Base-by-base conservation (phyloP, 2,329 filamentous ascomycete genomes). In the Pestalotiopsis fici region DNA sequence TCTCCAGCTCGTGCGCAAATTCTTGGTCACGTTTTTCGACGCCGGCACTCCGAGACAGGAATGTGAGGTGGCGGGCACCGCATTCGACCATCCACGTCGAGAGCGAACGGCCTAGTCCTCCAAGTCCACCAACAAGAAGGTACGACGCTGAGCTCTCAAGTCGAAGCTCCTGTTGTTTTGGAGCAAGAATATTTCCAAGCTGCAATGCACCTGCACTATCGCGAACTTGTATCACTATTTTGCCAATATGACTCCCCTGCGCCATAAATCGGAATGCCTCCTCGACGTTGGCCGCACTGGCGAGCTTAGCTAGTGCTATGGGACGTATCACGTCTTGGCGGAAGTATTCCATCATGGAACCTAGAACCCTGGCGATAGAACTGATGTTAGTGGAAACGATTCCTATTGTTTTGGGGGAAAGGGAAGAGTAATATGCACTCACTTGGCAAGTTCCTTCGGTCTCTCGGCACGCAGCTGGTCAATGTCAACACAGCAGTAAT, bases 221-320 rank as follows among this genome's bases (percentile, higher is more conserved):
- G 13, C 28, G 23, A 37, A 78, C 71, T 6, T 68, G 72, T 4
- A 77, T 61, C 13, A 83, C 76, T 4, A 83, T 74, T 64, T 84
- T 84, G 0, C 82, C 83, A 15, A 83, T 76, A 65, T 83, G 81
- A 1, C 75, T 71, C 0, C 81, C 82, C 35, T 72, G 73, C 64
- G 82, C 80, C 71, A 85, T 76, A 31, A 74, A 74, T 2, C 78
- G 72, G 69, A 83, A 79, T 1, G 80, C 79, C 1, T 78, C 73
- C 9, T 71, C 64, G 4, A 80, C 72, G 1, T 76, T 69, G 12
- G 39, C 39, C 39, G 39, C 31, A 11, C 31, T 15, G 67, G 76
- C 73, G 35, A 62, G 37, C 11, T 28, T 23, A 0, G 18, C 67
- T 54, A 7, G 11, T 23, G 18, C 11, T 21, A 71, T 70, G 0